These are phyloP conservation scores for Dactylellina leptospora DNA, from an alignment of 2,329 filamentous ascomycete genomes.

Conservation along the genomic window DNA sequence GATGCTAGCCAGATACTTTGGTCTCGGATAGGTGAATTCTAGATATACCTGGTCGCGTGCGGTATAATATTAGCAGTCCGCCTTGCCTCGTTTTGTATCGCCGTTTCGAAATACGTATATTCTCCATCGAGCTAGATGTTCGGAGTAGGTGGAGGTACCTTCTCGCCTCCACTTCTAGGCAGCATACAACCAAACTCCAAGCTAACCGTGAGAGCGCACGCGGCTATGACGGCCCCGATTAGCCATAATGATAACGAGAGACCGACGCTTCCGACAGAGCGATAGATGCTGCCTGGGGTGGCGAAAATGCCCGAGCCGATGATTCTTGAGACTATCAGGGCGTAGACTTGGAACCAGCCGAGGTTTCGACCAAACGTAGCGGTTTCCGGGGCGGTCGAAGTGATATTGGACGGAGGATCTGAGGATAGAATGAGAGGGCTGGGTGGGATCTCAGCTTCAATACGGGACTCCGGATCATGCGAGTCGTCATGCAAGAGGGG, in stretches of 20 bases:
- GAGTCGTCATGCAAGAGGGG: slow-evolving; percentile 25
- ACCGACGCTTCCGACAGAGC: slow-evolving; percentile 72
- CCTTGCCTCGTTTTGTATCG: no score
- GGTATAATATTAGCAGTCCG: slow-evolving; percentile 2
- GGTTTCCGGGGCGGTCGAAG: slow-evolving; percentile 36
- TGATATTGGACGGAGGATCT: slow-evolving; percentile 23
- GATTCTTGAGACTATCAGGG: slow-evolving; percentile 68
- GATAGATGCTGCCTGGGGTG: slow-evolving; percentile 73
- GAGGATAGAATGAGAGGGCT: no score
- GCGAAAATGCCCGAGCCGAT: slow-evolving; percentile 71
- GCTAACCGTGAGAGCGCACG: slow-evolving; percentile 64
- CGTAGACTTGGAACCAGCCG: slow-evolving; percentile 51
- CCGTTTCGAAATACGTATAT: no score
- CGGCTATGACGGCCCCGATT: slow-evolving; percentile 75
- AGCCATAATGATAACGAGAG: slow-evolving; percentile 72
- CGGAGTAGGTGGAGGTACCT: slow-evolving; percentile 53
- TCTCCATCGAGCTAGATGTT: no score
- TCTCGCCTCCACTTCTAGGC: slow-evolving; percentile 61
- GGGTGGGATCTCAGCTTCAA: no score
- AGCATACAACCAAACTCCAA: slow-evolving; percentile 51
- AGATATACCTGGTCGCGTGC: slow-evolving; percentile 65
- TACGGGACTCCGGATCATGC: no score
- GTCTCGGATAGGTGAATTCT: slow-evolving; percentile 69
- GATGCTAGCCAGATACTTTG: slow-evolving; percentile 69
- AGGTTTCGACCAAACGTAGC: slow-evolving; percentile 48